Evolutionary conservation across 2,329 filamentous ascomycete species (phyloP).

Genomic region (Celoporthe dispersa): DNA sequence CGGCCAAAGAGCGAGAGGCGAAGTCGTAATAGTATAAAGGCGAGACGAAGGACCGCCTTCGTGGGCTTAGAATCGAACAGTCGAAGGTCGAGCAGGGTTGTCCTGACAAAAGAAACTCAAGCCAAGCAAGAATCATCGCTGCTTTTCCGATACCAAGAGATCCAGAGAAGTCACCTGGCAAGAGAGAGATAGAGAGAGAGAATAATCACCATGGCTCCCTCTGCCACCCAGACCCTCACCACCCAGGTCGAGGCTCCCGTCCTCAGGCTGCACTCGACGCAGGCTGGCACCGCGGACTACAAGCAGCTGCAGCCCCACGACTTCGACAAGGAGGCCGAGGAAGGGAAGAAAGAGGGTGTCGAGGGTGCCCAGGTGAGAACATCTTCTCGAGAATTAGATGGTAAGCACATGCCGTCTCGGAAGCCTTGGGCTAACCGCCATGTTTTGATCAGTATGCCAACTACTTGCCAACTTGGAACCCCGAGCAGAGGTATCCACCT

Average conservation of each 20-base stretch:
- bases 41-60: neutral
- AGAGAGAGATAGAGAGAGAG: slow-evolving; percentile 45
- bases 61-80: neutral
- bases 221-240: slow-evolving; percentile 39
- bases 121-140: neutral
- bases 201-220: slow-evolving; percentile 46
- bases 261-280: slow-evolving; percentile 48
- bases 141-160: neutral
- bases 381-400: no score
- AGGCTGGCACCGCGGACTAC: slow-evolving; percentile 33
- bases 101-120: neutral
- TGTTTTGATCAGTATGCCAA: slow-evolving; percentile 55
- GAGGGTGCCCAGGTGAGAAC: slow-evolving; percentile 31
- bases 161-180: neutral
- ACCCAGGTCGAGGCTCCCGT: slow-evolving; percentile 33
- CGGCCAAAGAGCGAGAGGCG: neutral
- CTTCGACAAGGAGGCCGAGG: slow-evolving; percentile 31
- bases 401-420: no score
- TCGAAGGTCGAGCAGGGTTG: neutral
- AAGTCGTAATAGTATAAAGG: slow-evolving; percentile 19
- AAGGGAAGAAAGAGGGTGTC: slow-evolving; percentile 29
- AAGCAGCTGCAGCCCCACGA: slow-evolving; percentile 31
- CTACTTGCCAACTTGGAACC: slow-evolving; percentile 68
- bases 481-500: slow-evolving; percentile 62
- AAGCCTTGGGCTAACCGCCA: neutral